phyloP scores from a whole-genome alignment of 73 alveolate genomes.

The Vitrella brassicaformis region DNA sequence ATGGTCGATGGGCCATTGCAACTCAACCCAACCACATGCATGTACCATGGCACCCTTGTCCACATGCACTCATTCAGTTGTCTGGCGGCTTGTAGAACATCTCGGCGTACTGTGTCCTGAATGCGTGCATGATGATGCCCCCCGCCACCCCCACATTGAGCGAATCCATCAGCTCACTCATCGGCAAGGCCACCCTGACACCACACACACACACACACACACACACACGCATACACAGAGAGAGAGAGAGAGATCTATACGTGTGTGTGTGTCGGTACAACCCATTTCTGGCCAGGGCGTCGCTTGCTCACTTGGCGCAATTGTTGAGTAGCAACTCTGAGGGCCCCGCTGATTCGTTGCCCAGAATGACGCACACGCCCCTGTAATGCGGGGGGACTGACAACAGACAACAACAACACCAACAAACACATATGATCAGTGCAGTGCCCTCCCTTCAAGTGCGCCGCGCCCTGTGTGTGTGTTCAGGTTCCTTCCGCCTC shows the following conservation, averaged over 20 bases:
- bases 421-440: too few relatives aligned
- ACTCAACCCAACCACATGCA: too few relatives aligned
- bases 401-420: too few relatives aligned
- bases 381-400: not conserved
- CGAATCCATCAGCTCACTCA: not conserved
- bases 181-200: not conserved
- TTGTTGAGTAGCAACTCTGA: not conserved
- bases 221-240: not conserved
- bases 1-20: too few relatives aligned
- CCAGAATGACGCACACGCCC: not conserved
- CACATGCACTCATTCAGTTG: too few relatives aligned
- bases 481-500: too few relatives aligned
- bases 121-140: not conserved
- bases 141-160: not conserved
- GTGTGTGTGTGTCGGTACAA: too few relatives aligned
- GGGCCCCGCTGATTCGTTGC: not conserved
- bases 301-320: not conserved
- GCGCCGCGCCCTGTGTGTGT: too few relatives aligned
- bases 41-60: too few relatives aligned
- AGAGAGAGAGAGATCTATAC: not conserved
- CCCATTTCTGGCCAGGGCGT: too few relatives aligned
- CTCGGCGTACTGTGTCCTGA: not conserved
- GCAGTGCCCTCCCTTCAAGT: too few relatives aligned
- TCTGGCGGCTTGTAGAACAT: too few relatives aligned
- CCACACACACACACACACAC: not conserved